Evolutionary conservation across 441 rosid species (phyloP).

Genomic region (Sinapis alba): DNA sequence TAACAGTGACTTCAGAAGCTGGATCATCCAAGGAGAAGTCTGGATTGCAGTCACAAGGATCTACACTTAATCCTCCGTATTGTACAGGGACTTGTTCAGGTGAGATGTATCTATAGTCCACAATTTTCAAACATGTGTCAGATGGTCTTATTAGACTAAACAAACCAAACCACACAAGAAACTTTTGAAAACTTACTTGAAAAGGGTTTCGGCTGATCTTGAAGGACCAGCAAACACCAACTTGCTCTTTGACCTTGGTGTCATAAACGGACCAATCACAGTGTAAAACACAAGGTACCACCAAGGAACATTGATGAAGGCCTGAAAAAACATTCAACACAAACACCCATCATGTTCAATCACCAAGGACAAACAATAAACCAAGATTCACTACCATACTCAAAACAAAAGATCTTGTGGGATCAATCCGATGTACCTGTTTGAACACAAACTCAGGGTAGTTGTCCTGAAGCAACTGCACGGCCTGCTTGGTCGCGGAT

Average conservation of each 20-base stretch:
- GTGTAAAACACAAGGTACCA: slow-evolving; percentile 77
- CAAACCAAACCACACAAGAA: not conserved
- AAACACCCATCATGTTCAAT: not conserved
- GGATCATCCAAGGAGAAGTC: slow-evolving; percentile 75
- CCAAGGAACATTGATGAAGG: slow-evolving; percentile 92
- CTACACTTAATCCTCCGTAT: slow-evolving; percentile 83
- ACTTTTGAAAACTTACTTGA: slow-evolving; percentile 55
- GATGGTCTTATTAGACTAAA: not conserved
- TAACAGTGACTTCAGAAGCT: slow-evolving; percentile 61
- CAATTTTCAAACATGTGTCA: not conserved
- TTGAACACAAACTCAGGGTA: slow-evolving; percentile 84
- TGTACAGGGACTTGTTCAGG: slow-evolving; percentile 86
- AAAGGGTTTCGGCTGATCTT: slow-evolving; percentile 70
- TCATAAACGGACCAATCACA: slow-evolving; percentile 85
- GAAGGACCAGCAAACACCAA: slow-evolving; percentile 81
- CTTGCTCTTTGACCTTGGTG: slow-evolving; percentile 86
- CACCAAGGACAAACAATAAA: too few relatives aligned
- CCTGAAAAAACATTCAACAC: slow-evolving; percentile 37
- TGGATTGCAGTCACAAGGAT: slow-evolving; percentile 73
- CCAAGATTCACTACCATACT: too few relatives aligned
- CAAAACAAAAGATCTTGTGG: too few relatives aligned
- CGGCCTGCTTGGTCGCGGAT: slow-evolving; percentile 61
- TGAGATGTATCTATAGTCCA: slow-evolving; percentile 60
- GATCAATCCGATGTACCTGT: slow-evolving; percentile 55
- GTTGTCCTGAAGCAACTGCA: slow-evolving; percentile 70